Evolutionary conservation across 2,329 filamentous ascomycete species (phyloP), one percentile per base, ranked within the genome.

Genomic region (Nigrograna mackinnonii): DNA sequence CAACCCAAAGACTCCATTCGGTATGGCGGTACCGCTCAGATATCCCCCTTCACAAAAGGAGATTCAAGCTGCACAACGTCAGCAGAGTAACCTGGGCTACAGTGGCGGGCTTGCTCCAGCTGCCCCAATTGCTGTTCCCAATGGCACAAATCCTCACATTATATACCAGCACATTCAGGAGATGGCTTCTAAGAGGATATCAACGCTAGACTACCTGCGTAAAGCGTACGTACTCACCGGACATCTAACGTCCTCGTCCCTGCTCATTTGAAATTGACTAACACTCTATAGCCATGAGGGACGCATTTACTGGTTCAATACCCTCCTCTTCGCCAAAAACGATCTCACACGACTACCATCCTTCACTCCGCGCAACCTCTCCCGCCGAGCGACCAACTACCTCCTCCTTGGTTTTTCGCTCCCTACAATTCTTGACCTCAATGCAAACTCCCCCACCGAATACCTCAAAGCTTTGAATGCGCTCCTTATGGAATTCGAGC

Each of bases 221-320:
- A 96, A 95, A 73, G 87, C 91, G 90, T 95, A 73, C 57, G 89
- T 79, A 16, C 21, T 7, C 31, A 7, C 7, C 31, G 24, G 24
- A 17, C 20, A 21, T 37, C 22, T 39, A 17, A 42, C 36, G 46
- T 43, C 30, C 35, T 26, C 14, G 2, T 32, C 14, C 38, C 13
- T 22, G 12, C 18, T 33, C 31, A 12, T 17, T 13, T 33, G 11
- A 17, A 13, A 44, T 12, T 19, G 5, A 21, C 43, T 39, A 7
- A 22, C 26, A 19, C 11, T 13, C 13, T 35, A 9, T 31, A 95
- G 90, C 20, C 91, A 99, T 64, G 91, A 96, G 71, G 91, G 92
- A 47, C 85, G 90, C 44, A 85, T 96, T 31, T 97, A 95, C 75
- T 97, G 94, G 91, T 96, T 97, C 77, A 96, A 96, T 72, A 96